Evolutionary conservation across 2,329 filamentous ascomycete genomes (phyloP).

Genomic region (Sphaerulina musiva): DNA sequence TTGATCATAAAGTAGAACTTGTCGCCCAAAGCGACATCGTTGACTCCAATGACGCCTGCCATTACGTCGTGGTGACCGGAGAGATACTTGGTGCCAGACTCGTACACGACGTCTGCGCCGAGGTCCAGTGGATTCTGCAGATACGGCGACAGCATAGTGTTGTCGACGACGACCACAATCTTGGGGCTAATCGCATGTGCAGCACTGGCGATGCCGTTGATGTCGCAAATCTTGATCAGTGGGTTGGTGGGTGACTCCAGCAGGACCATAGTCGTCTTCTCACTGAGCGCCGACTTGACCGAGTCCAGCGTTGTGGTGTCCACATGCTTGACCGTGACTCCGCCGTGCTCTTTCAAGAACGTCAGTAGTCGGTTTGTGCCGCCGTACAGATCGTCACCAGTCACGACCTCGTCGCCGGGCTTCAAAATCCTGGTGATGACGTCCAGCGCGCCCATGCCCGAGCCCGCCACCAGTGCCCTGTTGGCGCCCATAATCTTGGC

Average conservation of each 20-base stretch:
- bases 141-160: constrained; percentile 97
- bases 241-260: constrained; percentile 97
- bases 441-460: constrained; percentile 94
- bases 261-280: constrained; percentile 89
- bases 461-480: constrained; percentile 85
- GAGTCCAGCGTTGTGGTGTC: constrained; percentile 76
- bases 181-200: constrained; percentile 71
- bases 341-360: constrained; percentile 80
- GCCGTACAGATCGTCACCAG: constrained; percentile 93
- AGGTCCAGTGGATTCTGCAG: constrained; percentile 89
- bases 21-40: constrained; percentile 73
- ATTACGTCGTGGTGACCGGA: constrained; percentile 98
- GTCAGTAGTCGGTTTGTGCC: constrained; percentile 91
- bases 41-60: constrained; percentile 92
- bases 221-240: constrained; percentile 94
- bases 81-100: constrained; percentile 95
- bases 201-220: constrained; percentile 67
- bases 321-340: constrained; percentile 91
- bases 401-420: constrained; percentile 93
- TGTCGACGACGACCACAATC: constrained; percentile 86
- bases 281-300: constrained; percentile 61
- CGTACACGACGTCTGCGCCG: constrained; percentile 92
- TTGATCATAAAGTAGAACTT: constrained; percentile 97
- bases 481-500: constrained; percentile 98
- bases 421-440: constrained; percentile 87